These are phyloP conservation scores for Eucalyptus melliodora DNA, from an alignment of 345 rosid genomes.

Conservation along the genomic window DNA sequence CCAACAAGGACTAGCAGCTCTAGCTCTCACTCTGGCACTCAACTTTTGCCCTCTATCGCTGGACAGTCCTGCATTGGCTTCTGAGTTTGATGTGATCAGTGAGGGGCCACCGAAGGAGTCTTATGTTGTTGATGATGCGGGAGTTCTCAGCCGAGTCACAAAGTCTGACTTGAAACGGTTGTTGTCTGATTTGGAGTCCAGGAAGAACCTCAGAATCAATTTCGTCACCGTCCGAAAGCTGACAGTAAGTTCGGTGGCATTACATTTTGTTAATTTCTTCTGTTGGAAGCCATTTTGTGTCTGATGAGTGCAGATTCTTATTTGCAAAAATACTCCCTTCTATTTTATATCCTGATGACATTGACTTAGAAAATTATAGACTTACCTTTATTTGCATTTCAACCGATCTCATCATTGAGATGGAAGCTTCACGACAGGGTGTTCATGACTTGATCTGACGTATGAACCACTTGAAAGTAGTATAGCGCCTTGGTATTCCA, in stretches of 20 bases:
- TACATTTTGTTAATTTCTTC: not conserved
- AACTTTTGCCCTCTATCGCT: slow-evolving; percentile 50
- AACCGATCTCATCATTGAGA: not conserved
- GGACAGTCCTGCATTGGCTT: slow-evolving; percentile 54
- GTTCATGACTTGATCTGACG: not conserved
- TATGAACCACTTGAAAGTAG: not conserved
- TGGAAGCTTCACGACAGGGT: not conserved
- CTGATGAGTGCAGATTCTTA: not conserved
- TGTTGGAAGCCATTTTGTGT: not conserved
- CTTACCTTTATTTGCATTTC: not conserved
- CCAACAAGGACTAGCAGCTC: slow-evolving; percentile 71
- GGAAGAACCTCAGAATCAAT: slow-evolving; percentile 67
- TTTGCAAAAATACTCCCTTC: not conserved
- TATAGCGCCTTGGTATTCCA: not conserved
- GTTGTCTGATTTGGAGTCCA: slow-evolving; percentile 83
- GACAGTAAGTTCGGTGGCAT: slow-evolving; percentile 36
- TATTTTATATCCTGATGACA: not conserved
- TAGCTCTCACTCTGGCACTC: slow-evolving; percentile 70
- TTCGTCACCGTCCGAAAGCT: slow-evolving; percentile 90
- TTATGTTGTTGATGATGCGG: slow-evolving; percentile 81
- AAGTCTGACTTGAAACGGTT: slow-evolving; percentile 71
- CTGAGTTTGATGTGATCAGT: slow-evolving; percentile 79
- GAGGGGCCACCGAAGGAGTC: slow-evolving; percentile 88
- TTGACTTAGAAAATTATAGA: not conserved
- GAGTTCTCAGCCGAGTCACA: slow-evolving; percentile 87